phyloP scores from a whole-genome alignment of 1,284 basidiomycete genomes.

The Xerocomus minutiporus region DNA sequence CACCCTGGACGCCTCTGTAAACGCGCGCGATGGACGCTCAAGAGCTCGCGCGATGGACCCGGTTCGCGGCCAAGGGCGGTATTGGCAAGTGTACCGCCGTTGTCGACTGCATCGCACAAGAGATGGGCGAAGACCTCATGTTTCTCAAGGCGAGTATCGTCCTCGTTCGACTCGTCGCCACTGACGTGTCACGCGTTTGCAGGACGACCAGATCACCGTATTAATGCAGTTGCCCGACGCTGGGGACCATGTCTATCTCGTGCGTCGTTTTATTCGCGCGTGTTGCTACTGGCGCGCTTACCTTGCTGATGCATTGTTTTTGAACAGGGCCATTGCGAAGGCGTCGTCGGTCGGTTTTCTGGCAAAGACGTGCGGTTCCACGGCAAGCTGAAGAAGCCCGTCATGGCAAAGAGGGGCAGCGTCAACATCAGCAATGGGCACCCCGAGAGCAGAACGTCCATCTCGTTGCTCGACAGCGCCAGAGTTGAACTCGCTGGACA shows the following conservation, averaged over 20 bases:
- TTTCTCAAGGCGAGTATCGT: constrained; percentile 62
- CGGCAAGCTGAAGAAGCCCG: constrained; percentile 73
- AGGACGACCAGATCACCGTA: constrained; percentile 80
- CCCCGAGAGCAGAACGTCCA: constrained; percentile 14
- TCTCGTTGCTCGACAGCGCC: neutral
- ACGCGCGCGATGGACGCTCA: constrained; percentile 53
- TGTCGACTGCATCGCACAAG: constrained; percentile 74
- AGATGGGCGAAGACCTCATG: constrained; percentile 75
- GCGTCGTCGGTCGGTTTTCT: constrained; percentile 81
- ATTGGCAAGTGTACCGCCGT: constrained; percentile 72
- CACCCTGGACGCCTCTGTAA: too few species aligned
- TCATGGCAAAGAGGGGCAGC: constrained; percentile 62
- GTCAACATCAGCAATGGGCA: constrained; percentile 2
- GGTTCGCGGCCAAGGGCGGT: constrained; percentile 77
- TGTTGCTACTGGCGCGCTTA: neutral
- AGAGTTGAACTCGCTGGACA: too few species aligned
- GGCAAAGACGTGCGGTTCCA: constrained; percentile 68
- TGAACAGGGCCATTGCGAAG: constrained; percentile 78
- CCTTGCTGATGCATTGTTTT: neutral
- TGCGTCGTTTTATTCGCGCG: constrained; percentile 34
- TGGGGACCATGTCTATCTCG: constrained; percentile 49
- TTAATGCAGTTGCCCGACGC: constrained; percentile 68
- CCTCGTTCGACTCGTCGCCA: neutral
- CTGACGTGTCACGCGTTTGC: neutral
- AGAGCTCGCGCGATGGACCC: constrained; percentile 73